Evolutionary conservation across 2,329 filamentous ascomycete species (phyloP).

Genomic region (Cladosporium sp.): DNA sequence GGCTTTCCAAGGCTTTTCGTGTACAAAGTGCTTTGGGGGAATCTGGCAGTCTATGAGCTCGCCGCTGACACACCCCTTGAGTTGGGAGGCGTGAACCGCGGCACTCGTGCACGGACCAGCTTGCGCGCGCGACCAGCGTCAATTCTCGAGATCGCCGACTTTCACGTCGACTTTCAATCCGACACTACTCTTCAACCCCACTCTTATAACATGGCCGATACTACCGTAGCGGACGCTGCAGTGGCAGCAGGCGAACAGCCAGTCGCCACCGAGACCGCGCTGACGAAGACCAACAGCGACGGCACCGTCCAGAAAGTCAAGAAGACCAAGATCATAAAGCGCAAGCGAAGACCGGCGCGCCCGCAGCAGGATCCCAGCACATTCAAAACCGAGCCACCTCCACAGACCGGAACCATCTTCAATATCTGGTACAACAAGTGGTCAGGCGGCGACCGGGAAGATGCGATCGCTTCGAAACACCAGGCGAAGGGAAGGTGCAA

Average conservation of each 20-base stretch:
- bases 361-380: conserved; percentile 83
- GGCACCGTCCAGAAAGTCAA: conserved; percentile 50
- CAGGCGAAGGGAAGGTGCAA: conserved; percentile 82
- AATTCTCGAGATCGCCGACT: neutral
- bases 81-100: no score
- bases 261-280: conserved; percentile 11
- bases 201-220: conserved; percentile 6
- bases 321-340: conserved; percentile 86
- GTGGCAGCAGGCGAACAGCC: conserved; percentile 11
- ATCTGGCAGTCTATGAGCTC: no score
- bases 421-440: conserved; percentile 99
- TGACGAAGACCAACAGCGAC: conserved; percentile 19
- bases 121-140: neutral
- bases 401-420: conserved; percentile 90
- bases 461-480: conserved; percentile 78
- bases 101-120: neutral
- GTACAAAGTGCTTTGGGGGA: no score
- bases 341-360: conserved; percentile 82
- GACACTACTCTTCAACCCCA: neutral
- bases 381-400: conserved; percentile 76
- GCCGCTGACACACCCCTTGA: no score
- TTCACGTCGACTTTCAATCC: neutral
- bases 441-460: conserved; percentile 90
- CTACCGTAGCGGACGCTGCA: neutral
- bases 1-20: no score